Base-by-base conservation (phyloP, 148 eudicot species). In the Oxyria digyna region DNA sequence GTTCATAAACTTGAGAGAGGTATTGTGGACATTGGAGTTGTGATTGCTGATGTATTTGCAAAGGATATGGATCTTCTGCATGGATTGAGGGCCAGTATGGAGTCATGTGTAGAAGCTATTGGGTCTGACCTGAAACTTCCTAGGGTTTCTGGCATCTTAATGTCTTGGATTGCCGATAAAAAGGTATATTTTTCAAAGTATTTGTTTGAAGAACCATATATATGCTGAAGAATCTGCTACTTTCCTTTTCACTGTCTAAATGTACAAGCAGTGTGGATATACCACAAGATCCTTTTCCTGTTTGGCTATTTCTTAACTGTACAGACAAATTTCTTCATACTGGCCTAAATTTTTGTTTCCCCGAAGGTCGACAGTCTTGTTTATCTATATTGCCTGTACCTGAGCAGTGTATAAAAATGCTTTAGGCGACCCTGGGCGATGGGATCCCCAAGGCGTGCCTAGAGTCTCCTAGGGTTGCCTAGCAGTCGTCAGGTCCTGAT, bases 21-120 rank as follows among this genome's bases (percentile, higher is more conserved):
- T 31, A 80, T 90, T 54, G 73, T 74, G 74, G 84, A 81, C 62
- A 42, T 84, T 64, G 74, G 68, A 48, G 72, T 69, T 68, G 67
- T 79, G 21, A 46, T 80, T 42, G 82, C 73, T 35, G 76, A 82
- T 76, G 80, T 83, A 71, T 81, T 90, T 37, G 76, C 79, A 62
- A 80, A 78, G 73, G 87, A 85, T 68, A 73, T 81, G 77, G 89
- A 88, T 69, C 76, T 80, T 74, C 69, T 90, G 73, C 78, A 76
- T 35, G 72, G 79, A 69, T 71, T 84, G 68, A 84, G 76, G 74
- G 76, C 69, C 52, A 69, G 41, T 23, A 32, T 88, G 71, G 78
- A 77, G 57, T 84, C 89, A 52, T 68, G 73, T 71, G 59, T 79
- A 72, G 73, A 84, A 65, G 70, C 73, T 75, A 74, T 71, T 74